A percentile compares a stretch with the other conserved stretches of the same genome.
phyloP scores from a whole-genome alignment of 768 basidiomycete species.

The Paxillus involutus region DNA sequence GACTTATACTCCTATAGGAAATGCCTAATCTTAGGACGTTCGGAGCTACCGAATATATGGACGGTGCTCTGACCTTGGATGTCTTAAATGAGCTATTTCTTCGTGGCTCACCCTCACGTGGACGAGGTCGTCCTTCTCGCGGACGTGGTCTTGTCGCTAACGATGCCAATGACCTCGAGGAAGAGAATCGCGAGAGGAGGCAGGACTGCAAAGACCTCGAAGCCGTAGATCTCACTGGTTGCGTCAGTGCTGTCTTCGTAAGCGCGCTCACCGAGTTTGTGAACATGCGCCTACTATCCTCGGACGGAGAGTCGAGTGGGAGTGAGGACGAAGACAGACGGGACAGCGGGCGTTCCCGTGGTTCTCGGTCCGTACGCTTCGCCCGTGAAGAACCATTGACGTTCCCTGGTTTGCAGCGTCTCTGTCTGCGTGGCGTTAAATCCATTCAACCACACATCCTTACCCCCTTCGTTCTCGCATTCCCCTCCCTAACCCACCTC shows the following conservation, averaged over 20 bases:
- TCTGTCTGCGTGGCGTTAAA: slow-evolving; percentile 81
- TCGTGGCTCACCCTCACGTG: slow-evolving; percentile 72
- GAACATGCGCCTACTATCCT: slow-evolving; percentile 52
- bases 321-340: slow-evolving; percentile 39
- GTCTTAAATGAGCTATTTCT: slow-evolving; percentile 91
- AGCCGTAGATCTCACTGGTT: slow-evolving; percentile 92
- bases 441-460: slow-evolving; percentile 70
- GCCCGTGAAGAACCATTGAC: slow-evolving; percentile 49
- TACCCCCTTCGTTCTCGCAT: slow-evolving; percentile 72
- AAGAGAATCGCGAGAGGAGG: slow-evolving; percentile 74
- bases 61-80: slow-evolving; percentile 79
- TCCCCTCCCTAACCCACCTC: slow-evolving; percentile 85
- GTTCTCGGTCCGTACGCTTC: slow-evolving; percentile 31
- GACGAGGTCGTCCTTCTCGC: slow-evolving; percentile 66
- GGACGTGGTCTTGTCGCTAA: slow-evolving; percentile 51
- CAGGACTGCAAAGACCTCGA: slow-evolving; percentile 76
- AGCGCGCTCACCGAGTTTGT: slow-evolving; percentile 85
- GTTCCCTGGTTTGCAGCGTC: slow-evolving; percentile 72
- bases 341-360: slow-evolving; percentile 34
- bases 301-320: slow-evolving; percentile 42
- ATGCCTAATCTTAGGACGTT: slow-evolving; percentile 83
- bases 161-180: slow-evolving; percentile 61
- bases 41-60: slow-evolving; percentile 99
- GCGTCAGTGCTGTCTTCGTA: slow-evolving; percentile 88
- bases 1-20: slow-evolving; percentile 52